Evolutionary conservation across 768 basidiomycete genomes (phyloP), one percentile per base, ranked within the genome.

Genomic region (Tylopilus cervinicoccineus): DNA sequence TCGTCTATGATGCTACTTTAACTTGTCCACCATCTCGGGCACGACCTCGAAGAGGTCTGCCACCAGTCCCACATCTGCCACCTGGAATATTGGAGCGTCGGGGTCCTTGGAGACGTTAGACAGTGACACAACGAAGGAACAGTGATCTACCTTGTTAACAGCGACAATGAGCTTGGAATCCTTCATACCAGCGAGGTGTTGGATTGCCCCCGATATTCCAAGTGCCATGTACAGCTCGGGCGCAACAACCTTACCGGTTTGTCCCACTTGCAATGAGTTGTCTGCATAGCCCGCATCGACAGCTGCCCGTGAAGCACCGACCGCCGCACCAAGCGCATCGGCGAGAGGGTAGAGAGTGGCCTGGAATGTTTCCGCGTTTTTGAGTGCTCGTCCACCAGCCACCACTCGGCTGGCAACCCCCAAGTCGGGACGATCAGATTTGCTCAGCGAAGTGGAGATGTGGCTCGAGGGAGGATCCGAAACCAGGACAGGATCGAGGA

Each of bases 131-230:
- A 36, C 23, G 38, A 16, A 45, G n/a, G 20, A 20, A 17, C 48
- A 28, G 40, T 3, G 20, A 48, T 24, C 44, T 53, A 83, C 93
- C 81, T 99, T 99, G 76, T 99, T 99, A 53, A 99, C 79, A 5
- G 96, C 96, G 27, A 96, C 95, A 52, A 99, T 99, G 54, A 97
- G 75, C 73, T 98, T 99, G 11, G 91, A 93, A 61, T 97, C 96
- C 67, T 99, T 99, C 96, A 98, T 99, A 9, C 96, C 96, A 19
- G 96, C 96, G 46, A 98, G 74, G 73, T 99, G 96, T 71, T 99
- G 96, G 59, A 98, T 99, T 13, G 96, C 96, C 16, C 96, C 96
- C 9, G 93, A 96, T 58, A 99, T 98, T 43, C 96, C 96, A 41
- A 98, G 70, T 4, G 96, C 96, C 69, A 98, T 80, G 70, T 99